Percentiles rank a stretch among this genome's conserved stretches.
Conservation (phyloP, 2,329 filamentous ascomycete species). For the Knoxdaviesia capensis region DNA sequence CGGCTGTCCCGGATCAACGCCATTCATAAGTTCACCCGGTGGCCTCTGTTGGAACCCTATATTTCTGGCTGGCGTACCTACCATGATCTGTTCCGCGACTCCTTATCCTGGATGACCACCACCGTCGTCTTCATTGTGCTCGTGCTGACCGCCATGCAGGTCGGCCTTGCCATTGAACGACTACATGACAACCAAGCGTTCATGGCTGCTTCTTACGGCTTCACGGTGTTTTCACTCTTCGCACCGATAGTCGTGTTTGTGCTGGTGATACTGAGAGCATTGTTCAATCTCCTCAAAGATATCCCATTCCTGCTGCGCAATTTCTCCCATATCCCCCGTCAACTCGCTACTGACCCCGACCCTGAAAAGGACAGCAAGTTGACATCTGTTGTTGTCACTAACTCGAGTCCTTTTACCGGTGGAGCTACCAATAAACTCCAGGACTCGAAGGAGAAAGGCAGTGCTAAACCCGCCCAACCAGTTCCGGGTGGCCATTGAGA, state of each 20-base stretch:
- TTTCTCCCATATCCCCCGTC: too few species aligned
- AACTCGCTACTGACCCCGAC: too few species aligned
- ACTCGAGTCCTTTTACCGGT: too few species aligned
- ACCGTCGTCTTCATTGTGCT: slow-evolving; percentile 17
- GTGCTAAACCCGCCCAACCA: too few species aligned
- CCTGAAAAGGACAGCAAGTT: too few species aligned
- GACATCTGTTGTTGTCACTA: too few species aligned
- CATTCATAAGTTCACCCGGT: too few species aligned
- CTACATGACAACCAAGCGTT: neutral
- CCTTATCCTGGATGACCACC: slow-evolving; percentile 16
- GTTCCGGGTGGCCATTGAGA: too few species aligned
- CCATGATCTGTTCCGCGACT: slow-evolving; percentile 10
- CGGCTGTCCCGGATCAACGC: too few species aligned
- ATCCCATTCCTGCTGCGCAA: neutral
- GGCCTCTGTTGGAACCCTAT: too few species aligned
- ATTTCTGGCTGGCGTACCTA: neutral
- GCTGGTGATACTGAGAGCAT: neutral
- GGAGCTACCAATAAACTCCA: too few species aligned
- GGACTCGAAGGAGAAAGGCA: too few species aligned
- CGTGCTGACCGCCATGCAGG: slow-evolving; percentile 22
- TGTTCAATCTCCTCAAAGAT: neutral
- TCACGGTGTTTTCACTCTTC: neutral
- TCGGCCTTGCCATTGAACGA: slow-evolving; percentile 13
- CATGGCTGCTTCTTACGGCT: neutral
- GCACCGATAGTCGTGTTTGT: neutral